Evolutionary conservation across 768 basidiomycete genomes (phyloP).

Genomic region (Vararia minispora): DNA sequence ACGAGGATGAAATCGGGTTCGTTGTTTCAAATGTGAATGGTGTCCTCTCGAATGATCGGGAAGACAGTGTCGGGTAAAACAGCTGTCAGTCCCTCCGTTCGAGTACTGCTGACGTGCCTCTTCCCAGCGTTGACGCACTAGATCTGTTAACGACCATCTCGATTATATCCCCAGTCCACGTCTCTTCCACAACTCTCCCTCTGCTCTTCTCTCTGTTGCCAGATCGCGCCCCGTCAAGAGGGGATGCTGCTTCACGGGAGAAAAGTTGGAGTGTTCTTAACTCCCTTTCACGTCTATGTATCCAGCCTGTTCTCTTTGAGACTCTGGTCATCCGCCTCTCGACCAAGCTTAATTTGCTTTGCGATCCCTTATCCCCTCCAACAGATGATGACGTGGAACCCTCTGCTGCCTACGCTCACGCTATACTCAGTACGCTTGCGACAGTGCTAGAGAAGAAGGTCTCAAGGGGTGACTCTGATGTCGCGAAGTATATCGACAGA

Average conservation of each 20-base stretch:
- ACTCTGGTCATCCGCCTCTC: constrained; percentile 66
- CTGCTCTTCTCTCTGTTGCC: constrained; percentile 70
- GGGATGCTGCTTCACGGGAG: constrained; percentile 43
- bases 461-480: constrained; percentile 42
- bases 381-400: constrained; percentile 38
- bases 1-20: constrained; percentile 66
- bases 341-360: constrained; percentile 67
- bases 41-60: constrained; percentile 40
- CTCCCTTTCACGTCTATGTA: constrained; percentile 61
- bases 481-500: constrained; percentile 69
- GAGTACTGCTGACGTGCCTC: neutral
- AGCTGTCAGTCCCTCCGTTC: constrained; percentile 30
- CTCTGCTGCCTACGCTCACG: constrained; percentile 75
- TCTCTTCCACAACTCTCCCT: constrained; percentile 71
- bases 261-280: constrained; percentile 58
- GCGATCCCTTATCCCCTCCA: constrained; percentile 24
- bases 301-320: constrained; percentile 72
- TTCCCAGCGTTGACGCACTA: constrained; percentile 44
- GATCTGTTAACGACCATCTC: constrained; percentile 57
- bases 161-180: constrained; percentile 42
- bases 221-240: constrained; percentile 43
- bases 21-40: constrained; percentile 70
- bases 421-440: constrained; percentile 61
- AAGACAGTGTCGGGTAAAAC: constrained; percentile 39
- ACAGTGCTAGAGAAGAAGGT: constrained; percentile 48